A percentile compares a stretch with the other conserved stretches of the same genome.
Conservation (phyloP, 495 filamentous ascomycete species). For the Penicillium manginii region DNA sequence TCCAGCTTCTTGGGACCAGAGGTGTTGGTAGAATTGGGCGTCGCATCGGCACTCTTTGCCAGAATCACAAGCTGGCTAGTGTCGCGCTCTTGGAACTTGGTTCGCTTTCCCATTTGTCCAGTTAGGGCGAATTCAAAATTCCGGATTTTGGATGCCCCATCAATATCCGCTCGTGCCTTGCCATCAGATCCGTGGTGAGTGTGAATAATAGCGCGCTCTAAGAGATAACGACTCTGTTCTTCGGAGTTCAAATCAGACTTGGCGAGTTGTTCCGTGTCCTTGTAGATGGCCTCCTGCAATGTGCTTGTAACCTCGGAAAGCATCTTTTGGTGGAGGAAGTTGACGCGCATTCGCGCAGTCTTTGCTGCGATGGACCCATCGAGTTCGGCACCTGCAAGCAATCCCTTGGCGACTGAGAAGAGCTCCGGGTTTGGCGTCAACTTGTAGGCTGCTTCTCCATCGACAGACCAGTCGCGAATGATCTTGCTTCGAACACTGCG, state of each 20-base stretch:
- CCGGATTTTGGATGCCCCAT: constrained; percentile 61
- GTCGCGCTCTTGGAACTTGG: constrained; percentile 87
- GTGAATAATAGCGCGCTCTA: constrained; percentile 82
- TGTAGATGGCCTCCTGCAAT: constrained; percentile 61
- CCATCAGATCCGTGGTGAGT: constrained; percentile 83
- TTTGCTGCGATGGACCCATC: constrained; percentile 44
- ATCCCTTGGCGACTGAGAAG: constrained; percentile 71
- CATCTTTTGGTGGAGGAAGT: constrained; percentile 87
- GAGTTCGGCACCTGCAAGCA: constrained; percentile 37
- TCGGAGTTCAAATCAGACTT: constrained; percentile 44
- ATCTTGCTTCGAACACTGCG: constrained; percentile 54
- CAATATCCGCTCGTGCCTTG: constrained; percentile 72
- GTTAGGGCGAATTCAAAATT: constrained; percentile 83
- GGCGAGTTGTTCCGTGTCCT: constrained; percentile 48
- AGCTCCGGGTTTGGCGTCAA: constrained; percentile 82
- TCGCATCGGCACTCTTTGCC: constrained; percentile 66
- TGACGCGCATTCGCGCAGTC: constrained; percentile 63
- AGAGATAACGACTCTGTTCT: constrained; percentile 63
- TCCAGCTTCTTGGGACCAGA: constrained; percentile 66
- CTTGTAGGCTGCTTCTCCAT: constrained; percentile 85
- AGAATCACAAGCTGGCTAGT: constrained; percentile 91
- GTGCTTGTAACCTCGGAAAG: constrained; percentile 75
- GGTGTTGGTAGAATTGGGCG: constrained; percentile 19
- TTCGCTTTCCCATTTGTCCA: constrained; percentile 86
- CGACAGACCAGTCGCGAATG: constrained; percentile 68